These are phyloP conservation scores for Tricholoma sp. DNA, from an alignment of 768 basidiomycete genomes.

Conservation along the genomic window DNA sequence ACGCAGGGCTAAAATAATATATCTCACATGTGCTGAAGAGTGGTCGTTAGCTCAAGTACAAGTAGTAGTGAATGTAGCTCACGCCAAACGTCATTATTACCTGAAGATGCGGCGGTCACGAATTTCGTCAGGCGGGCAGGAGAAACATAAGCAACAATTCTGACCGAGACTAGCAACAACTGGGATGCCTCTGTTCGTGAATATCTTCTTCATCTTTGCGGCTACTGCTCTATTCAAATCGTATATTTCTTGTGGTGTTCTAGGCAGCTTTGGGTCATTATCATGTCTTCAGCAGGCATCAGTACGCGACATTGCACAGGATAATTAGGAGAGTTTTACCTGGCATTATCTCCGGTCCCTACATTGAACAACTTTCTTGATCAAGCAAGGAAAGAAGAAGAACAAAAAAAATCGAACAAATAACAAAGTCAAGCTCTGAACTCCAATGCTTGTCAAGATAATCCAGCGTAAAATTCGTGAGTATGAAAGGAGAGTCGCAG, in stretches of 20 bases:
- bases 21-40: slow-evolving; percentile 52
- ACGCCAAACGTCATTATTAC: slow-evolving; percentile 94
- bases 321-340: slow-evolving; percentile 28
- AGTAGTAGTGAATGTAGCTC: slow-evolving; percentile 24
- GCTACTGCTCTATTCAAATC: slow-evolving; percentile 65
- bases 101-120: slow-evolving; percentile 28
- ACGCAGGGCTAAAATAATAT: slow-evolving; percentile 4
- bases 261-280: slow-evolving; percentile 75
- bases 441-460: slow-evolving; percentile 78
- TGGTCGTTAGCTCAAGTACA: slow-evolving; percentile 8
- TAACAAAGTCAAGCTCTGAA: slow-evolving; percentile 83
- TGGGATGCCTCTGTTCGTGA: slow-evolving; percentile 63
- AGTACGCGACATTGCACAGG: background rate
- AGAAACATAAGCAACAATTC: slow-evolving; percentile 8
- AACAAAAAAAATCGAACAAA: slow-evolving; percentile 48
- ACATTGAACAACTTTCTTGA: background rate
- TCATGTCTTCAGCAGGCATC: slow-evolving; percentile 57
- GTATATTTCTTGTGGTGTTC: slow-evolving; percentile 78
- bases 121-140: background rate
- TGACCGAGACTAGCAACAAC: slow-evolving; percentile 78
- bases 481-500: slow-evolving; percentile 75
- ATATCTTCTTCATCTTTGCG: slow-evolving; percentile 67
- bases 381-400: slow-evolving; percentile 1
- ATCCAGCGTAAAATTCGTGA: slow-evolving; percentile 82
- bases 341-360: slow-evolving; percentile 80